These are phyloP conservation scores for Pelargonium australe DNA, from an alignment of 441 rosid species.

Conservation along the genomic window DNA sequence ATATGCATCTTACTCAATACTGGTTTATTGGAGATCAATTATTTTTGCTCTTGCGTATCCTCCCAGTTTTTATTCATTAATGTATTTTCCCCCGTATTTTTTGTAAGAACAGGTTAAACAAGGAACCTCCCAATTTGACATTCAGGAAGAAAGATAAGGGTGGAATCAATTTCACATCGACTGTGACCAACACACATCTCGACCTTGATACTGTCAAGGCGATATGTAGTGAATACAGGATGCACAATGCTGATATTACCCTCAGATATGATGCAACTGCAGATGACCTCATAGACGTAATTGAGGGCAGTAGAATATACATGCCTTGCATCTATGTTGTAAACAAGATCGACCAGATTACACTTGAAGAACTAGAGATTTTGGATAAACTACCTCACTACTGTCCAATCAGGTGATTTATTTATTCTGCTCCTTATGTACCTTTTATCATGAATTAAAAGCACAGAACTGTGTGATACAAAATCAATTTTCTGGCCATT, in stretches of 20 bases:
- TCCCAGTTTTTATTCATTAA: background rate
- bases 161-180: conserved; percentile 83
- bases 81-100: conserved; percentile 5
- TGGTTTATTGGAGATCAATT: too few relatives aligned
- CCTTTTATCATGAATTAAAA: too few relatives aligned
- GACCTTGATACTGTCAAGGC: conserved; percentile 96
- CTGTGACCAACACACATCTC: conserved; percentile 71
- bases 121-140: conserved; percentile 96
- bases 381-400: conserved; percentile 96
- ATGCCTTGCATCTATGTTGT: conserved; percentile 91
- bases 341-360: conserved; percentile 93
- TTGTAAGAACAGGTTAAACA: conserved; percentile 65
- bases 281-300: conserved; percentile 96
- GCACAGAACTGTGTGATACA: too few relatives aligned
- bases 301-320: conserved; percentile 91
- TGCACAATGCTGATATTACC: conserved; percentile 93
- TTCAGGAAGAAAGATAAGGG: conserved; percentile 98
- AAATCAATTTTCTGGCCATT: too few relatives aligned
- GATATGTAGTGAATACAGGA: conserved; percentile 89
- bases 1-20: too few relatives aligned
- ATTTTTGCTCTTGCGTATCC: background rate
- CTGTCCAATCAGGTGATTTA: conserved; percentile 77
- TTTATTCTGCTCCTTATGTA: too few relatives aligned
- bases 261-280: conserved; percentile 90
- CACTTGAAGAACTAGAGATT: conserved; percentile 89